A percentile compares a stretch with the other conserved stretches of the same genome.
These are phyloP conservation scores for Phytopythium ostracodes DNA, from an alignment of 352 stramenopile species.

Conservation along the genomic window DNA sequence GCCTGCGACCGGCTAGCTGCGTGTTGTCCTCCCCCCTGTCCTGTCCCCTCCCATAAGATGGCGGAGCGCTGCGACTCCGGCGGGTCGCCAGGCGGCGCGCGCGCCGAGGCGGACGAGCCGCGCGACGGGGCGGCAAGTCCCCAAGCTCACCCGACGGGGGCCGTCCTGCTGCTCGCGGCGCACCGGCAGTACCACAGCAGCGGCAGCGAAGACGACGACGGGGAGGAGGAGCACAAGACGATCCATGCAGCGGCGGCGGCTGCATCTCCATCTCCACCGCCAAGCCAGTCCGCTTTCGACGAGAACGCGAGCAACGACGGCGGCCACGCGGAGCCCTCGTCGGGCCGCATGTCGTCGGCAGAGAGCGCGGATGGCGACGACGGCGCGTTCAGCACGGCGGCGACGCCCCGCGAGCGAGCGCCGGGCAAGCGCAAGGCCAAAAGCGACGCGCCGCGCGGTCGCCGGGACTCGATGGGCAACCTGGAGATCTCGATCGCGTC, in stretches of 20 bases:
- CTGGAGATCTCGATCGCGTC: constrained; percentile 29
- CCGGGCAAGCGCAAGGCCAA: constrained; percentile 9
- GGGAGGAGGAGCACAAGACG: constrained; percentile 6
- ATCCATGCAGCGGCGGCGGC: not conserved
- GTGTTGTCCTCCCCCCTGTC: no score
- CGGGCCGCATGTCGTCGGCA: constrained; percentile 4
- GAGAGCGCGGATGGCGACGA: constrained; percentile 9
- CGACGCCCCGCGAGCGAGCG: not conserved
- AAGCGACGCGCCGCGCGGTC: not conserved
- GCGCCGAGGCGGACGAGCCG: not conserved
- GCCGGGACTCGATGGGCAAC: constrained; percentile 24
- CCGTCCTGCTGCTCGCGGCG: constrained; percentile 1
- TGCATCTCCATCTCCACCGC: not conserved
- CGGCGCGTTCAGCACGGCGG: not conserved
- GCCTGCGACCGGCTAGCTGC: no score
- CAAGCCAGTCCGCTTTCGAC: not conserved
- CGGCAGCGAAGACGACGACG: constrained; percentile 8
- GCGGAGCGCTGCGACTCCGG: not conserved
- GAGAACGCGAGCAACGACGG: not conserved
- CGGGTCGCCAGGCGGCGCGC: not conserved
- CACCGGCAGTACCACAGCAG: constrained; percentile 1
- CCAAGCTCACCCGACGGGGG: not conserved
- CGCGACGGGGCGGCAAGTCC: not conserved
- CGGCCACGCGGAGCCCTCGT: not conserved
- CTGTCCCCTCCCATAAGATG: not conserved